A percentile compares a stretch with the other conserved stretches of the same genome.
Conservation (phyloP, 2,329 filamentous ascomycete species). For the Rugonectria rugulosa region DNA sequence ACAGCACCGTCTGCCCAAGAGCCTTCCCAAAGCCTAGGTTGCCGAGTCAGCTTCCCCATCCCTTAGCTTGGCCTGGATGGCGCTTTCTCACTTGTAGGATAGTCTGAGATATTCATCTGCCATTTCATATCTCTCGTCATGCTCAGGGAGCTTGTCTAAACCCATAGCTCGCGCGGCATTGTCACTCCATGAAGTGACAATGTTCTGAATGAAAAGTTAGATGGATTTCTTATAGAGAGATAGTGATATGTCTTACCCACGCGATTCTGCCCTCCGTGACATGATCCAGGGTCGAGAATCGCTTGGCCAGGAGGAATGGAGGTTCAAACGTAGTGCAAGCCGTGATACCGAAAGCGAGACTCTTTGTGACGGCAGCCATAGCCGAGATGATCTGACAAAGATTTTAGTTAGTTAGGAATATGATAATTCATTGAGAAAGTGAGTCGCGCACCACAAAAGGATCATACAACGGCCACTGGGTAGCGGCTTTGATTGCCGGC, state of each 20-base stretch:
- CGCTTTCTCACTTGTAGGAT: constrained; percentile 62
- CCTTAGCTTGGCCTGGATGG: background rate
- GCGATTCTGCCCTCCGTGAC: constrained; percentile 67
- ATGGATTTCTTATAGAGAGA: no score
- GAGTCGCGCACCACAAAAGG: constrained; percentile 62
- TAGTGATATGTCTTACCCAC: no score
- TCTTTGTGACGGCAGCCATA: constrained; percentile 73
- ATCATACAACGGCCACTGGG: constrained; percentile 72
- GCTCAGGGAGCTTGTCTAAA: constrained; percentile 62
- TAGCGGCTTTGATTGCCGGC: constrained; percentile 67
- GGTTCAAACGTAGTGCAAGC: constrained; percentile 69
- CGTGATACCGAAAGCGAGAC: constrained; percentile 68
- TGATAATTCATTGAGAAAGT: no score
- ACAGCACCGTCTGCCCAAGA: constrained; percentile 67
- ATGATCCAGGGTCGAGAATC: constrained; percentile 69
- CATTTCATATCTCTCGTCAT: constrained; percentile 67
- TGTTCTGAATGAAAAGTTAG: no score
- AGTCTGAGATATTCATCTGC: constrained; percentile 69
- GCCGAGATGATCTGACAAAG: constrained; percentile 62
- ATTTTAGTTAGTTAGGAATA: background rate
- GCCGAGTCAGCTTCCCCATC: background rate
- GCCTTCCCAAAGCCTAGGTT: constrained; percentile 57
- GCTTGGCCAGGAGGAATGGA: constrained; percentile 67
- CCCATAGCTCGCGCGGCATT: constrained; percentile 70
- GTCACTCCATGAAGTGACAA: constrained; percentile 61